Evolutionary conservation across 1,139 yeast species (phyloP), one percentile per base, ranked within the genome.

Genomic region (Yamadazyma siamensis): DNA sequence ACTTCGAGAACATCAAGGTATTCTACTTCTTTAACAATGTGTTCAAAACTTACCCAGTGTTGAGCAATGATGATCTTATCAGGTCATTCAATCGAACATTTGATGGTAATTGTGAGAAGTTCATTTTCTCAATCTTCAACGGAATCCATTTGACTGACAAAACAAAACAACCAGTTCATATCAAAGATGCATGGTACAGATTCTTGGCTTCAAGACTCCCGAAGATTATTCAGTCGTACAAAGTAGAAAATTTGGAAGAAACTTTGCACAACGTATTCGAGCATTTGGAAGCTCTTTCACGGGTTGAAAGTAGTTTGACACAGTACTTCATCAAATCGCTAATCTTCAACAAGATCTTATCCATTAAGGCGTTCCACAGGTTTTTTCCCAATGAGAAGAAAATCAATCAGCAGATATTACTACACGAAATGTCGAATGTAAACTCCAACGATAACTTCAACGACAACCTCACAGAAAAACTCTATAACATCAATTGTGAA

Each of bases 301-400:
- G 17, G 3, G 19, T 28, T 21, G 33, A 56, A 34, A 74, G 66
- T 41, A 71, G 66, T 43, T 59, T 78, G 3, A 65, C 82, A 29
- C 79, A 75, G 39, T 73, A 67, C 13, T 77, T 82, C 34, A 50
- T 80, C 13, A 74, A 72, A 41, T 64, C 75, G 11, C 67, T 81
- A 38, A 49, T 61, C 8, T 50, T 51, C 35, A 52, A 57, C 35
- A 52, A 55, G 28, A 30, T 55, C n/a, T 59, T 76, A 13, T 63
- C 72, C 18, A 56, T 62, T 2, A 57, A 61, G 11, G 50, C 71
- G 7, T 65, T 73, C 36, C 68, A 63, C 31, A 59, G 63, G 22
- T 61, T 74, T 19, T 60, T 77, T 29, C 59, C 61, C 7, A 44
- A 42, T 26, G 62, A 57, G 15, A 43, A 41, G 9, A 50, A 70